These are phyloP conservation scores for Pseudogymnoascus sp. DNA, from an alignment of 2,329 filamentous ascomycete genomes.

Conservation along the genomic window DNA sequence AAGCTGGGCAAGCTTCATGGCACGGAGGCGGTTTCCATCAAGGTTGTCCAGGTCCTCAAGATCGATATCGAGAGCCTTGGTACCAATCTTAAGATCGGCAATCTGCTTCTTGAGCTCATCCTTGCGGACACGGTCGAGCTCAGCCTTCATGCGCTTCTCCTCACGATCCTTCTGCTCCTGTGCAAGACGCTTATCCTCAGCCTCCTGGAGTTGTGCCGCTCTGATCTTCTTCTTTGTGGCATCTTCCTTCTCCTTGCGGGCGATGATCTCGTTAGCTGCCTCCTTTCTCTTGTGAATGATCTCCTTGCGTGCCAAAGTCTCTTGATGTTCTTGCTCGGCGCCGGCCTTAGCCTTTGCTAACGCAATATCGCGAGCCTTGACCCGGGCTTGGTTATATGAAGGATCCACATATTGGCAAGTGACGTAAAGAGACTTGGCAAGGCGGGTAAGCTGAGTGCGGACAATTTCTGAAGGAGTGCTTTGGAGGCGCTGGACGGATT, in stretches of 20 bases:
- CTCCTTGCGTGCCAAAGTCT: constrained; percentile 76
- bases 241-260: constrained; percentile 85
- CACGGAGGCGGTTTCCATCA: constrained; percentile 82
- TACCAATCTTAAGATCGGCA: constrained; percentile 80
- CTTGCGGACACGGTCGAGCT: constrained; percentile 82
- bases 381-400: constrained; percentile 71
- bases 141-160: constrained; percentile 73
- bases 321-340: constrained; percentile 83
- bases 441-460: constrained; percentile 82
- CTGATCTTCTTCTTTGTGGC: constrained; percentile 79
- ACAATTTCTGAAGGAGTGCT: constrained; percentile 98
- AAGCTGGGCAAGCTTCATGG: constrained; percentile 89
- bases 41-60: constrained; percentile 75
- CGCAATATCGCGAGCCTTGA: constrained; percentile 70
- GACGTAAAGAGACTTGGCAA: constrained; percentile 83
- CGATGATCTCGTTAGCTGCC: constrained; percentile 78
- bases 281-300: constrained; percentile 97
- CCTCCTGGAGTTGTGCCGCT: constrained; percentile 80
- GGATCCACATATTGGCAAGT: constrained; percentile 96
- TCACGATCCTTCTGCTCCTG: constrained; percentile 90
- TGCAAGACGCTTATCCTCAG: constrained; percentile 79
- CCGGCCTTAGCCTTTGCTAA: constrained; percentile 76
- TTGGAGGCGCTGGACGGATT: constrained; percentile 87
- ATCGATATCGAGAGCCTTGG: constrained; percentile 68
- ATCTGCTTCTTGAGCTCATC: constrained; percentile 91